A percentile compares a stretch with the other conserved stretches of the same genome.
phyloP scores from a whole-genome alignment of 2,329 filamentous ascomycete genomes.

The Apiospora koreana region DNA sequence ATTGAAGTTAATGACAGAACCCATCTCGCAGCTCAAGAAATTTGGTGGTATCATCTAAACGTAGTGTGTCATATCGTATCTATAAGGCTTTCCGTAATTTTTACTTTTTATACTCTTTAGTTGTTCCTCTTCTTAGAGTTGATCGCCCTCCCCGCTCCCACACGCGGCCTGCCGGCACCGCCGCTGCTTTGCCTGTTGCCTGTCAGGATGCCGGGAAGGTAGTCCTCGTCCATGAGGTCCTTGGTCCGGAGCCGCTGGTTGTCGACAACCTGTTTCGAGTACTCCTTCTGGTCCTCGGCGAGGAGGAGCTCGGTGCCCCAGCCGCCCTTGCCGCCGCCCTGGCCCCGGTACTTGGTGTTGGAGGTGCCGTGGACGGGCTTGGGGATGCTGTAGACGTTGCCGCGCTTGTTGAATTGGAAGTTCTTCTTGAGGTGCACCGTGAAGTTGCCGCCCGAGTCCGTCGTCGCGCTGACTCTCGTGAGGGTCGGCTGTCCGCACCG shows the following conservation, averaged over 20 bases:
- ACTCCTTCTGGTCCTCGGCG: constrained; percentile 96
- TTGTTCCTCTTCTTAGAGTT: constrained; percentile 72
- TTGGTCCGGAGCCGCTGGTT: constrained; percentile 69
- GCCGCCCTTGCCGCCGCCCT: constrained; percentile 77
- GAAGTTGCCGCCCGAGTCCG: constrained; percentile 78
- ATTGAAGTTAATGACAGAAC: background rate
- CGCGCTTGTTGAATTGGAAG: constrained; percentile 93
- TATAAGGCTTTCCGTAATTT: background rate
- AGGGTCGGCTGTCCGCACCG: constrained; percentile 87
- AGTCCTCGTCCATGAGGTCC: constrained; percentile 95
- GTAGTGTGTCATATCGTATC: background rate
- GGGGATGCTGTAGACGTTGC: constrained; percentile 89
- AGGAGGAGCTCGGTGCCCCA: constrained; percentile 86
- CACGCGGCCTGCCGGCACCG: constrained; percentile 68
- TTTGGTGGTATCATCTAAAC: constrained; percentile 10
- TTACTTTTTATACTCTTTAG: background rate
- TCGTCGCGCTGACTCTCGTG: constrained; percentile 82
- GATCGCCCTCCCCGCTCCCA: constrained; percentile 84
- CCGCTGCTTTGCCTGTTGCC: constrained; percentile 66
- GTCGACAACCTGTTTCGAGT: constrained; percentile 61
- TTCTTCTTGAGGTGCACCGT: constrained; percentile 87
- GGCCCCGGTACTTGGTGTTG: constrained; percentile 69
- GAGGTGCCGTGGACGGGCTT: constrained; percentile 82
- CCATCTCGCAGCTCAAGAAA: background rate
- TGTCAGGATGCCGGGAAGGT: constrained; percentile 80